Conservation (phyloP, 345 rosid genomes). For the Limnanthes douglasii region DNA sequence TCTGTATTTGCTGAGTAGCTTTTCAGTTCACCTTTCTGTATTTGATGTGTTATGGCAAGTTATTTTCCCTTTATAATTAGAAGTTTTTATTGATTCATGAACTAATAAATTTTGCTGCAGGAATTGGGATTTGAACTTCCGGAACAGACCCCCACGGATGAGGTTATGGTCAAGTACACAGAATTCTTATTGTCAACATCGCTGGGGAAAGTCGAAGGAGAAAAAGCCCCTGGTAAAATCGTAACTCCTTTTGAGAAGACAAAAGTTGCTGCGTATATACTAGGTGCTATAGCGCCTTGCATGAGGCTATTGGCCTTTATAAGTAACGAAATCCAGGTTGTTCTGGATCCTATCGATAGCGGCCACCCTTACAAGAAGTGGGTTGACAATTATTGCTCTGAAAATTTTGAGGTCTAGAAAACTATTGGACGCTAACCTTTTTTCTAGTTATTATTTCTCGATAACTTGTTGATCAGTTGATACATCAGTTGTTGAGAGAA, state of each 20-base stretch:
- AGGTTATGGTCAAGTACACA: conserved; percentile 62
- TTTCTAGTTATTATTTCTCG: too few species aligned
- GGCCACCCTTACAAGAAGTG: conserved; percentile 77
- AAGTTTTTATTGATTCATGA: too few species aligned
- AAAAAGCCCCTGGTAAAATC: conserved; percentile 81
- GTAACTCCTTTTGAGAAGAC: conserved; percentile 96
- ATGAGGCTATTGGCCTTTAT: conserved; percentile 83
- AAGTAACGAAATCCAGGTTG: conserved; percentile 53
- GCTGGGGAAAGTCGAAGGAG: conserved; percentile 88
- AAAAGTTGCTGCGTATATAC: conserved; percentile 91
- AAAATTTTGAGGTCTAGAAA: conserved; percentile 52
- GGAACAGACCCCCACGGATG: conserved; percentile 31
- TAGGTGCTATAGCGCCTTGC: conserved; percentile 95
- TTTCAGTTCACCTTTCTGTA: neutral
- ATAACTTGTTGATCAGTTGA: too few species aligned
- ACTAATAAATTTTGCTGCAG: too few species aligned
- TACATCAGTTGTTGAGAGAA: too few species aligned
- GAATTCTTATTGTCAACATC: conserved; percentile 91
- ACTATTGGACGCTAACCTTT: conserved; percentile 5
- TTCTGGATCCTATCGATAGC: conserved; percentile 26
- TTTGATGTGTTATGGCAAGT: too few species aligned
- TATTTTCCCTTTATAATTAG: too few species aligned
- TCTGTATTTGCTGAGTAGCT: neutral
- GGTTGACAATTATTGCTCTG: conserved; percentile 66
- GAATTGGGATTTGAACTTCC: conserved; percentile 62